Base-by-base conservation (phyloP, 140 eudicot genomes). In the Anethum foeniculum region DNA sequence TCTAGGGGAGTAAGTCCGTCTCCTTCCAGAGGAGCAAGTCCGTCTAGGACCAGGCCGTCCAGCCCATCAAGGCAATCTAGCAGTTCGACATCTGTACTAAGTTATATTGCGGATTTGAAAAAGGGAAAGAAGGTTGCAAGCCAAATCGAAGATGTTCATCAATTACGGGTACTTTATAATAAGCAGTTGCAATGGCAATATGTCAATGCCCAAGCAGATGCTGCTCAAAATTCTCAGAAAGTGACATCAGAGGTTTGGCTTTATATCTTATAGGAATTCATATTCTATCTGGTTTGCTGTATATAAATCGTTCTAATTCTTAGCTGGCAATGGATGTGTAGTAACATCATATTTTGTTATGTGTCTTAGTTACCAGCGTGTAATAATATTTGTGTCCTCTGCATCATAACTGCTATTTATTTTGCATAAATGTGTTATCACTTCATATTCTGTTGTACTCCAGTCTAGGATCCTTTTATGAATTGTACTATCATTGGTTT, bases 181-280 rank as follows among this genome's bases (percentile, higher is more conserved):
- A 82, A 93, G 79, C 92, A 88, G 68, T 81, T 95, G 84, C 99
- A 95, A 80, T 95, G 99, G 97, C 88, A 88, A 82, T 95, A 85
- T 85, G 88, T 89, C 56, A 95, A 92, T 85, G 97, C 97, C 25
- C 82, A 83, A 67, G 81, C 90, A 34, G 92, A 85, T 84, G 86
- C 90, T 75, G 83, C 86, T 51, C 48, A 90, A 80, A 67, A 81
- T 80, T 81, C 85, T 54, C 99, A 88, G 86, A 87, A 86, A 87
- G 72, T 79, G 67, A 85, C 86, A 54, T 89, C 93, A 71, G 96
- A 95, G 97, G 98, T 94, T 83, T 52, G 89, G 46, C 79, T 81
- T 74, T 41, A 54, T 34, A 27, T 75, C 12, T 38, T 41, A 28
- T 78, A 78, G 25, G 13, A 46, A 16, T 75, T 9, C 41, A 71